Evolutionary conservation across 306 rosid species (phyloP), one percentile per base, ranked within the genome.

Genomic region (Quercus ilex): DNA sequence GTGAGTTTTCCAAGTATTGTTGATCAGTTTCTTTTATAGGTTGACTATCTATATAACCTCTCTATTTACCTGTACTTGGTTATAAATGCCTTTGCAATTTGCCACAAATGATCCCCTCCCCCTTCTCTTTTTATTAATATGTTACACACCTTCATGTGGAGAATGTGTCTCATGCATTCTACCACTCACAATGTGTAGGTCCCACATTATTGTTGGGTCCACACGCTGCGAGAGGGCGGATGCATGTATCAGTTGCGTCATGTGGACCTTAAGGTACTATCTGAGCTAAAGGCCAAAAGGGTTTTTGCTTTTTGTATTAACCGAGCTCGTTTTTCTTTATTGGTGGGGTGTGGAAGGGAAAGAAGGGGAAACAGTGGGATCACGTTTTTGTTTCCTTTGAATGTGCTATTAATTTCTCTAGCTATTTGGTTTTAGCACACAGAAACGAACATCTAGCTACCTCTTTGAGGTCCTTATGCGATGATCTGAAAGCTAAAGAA

Each of bases 401-500:
- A 26, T 67, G 71, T 74, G 23, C 62, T 30, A 9, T 56, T 46
- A 6, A 35, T 64, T 62, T 17, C 28, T 20, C 46, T n/a, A n/a
- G n/a, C n/a, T 30, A 77, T 73, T 74, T 83, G 84, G 71, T 83
- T 81, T 79, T 91, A 94, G 99, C 90, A 3, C 99, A 92, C 80
- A 86, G 97, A 79, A 94, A 94, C 78, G 99, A 90, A 70, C 90
- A 92, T 80, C 79, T 94, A 69, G 84, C 90, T 70, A 51, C 85
- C 75, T 75, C 85, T 56, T 79, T 94, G 91, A 88, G 97, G 87
- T 81, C 83, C 74, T 83, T 84, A 74, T 74, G 92, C 78, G 74
- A 84, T 84, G 93, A 94, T 77, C 86, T 94, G 75, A 94, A 90
- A 78, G 84, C 80, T 18, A 92, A 86, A 81, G 97, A 91, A 72